Conservation (phyloP, 306 rosid genomes). For the cucumber (Cucumis sativus) region DNA sequence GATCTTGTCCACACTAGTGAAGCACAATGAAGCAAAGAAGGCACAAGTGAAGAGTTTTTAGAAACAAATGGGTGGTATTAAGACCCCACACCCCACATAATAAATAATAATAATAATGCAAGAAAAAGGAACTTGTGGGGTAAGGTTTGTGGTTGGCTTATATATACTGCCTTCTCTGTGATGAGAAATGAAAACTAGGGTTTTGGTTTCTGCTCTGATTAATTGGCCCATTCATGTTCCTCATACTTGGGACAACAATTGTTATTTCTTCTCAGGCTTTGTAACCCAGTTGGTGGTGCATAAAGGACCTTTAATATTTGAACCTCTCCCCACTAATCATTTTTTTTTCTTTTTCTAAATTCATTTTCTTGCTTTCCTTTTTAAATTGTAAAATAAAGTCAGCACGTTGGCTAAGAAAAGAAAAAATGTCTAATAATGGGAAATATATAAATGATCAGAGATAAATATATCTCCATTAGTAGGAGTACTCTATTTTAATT, state of each 20-base stretch:
- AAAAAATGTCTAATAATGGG: too few relatives aligned
- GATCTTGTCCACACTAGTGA: slow-evolving; percentile 11
- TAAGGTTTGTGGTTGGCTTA: not conserved
- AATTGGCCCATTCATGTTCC: slow-evolving; percentile 10
- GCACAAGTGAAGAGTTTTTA: not conserved
- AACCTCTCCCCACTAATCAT: not conserved
- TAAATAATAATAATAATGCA: not conserved
- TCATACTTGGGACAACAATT: slow-evolving; percentile 1
- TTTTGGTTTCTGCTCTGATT: slow-evolving; percentile 7
- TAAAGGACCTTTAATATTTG: slow-evolving; percentile 9
- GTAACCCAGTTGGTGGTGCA: slow-evolving; percentile 13
- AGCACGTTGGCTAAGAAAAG: too few relatives aligned
- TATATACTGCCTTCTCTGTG: slow-evolving; percentile 5
- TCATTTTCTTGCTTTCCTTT: not conserved
- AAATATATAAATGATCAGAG: too few relatives aligned
- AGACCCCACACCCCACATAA: slow-evolving; percentile 2
- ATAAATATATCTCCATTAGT: too few relatives aligned
- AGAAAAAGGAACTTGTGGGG: not conserved
- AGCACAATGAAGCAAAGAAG: not conserved
- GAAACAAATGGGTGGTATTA: not conserved
- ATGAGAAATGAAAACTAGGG: not conserved
- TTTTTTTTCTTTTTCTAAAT: not conserved
- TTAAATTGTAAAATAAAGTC: too few relatives aligned
- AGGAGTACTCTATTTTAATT: too few relatives aligned
- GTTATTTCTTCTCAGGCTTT: slow-evolving; percentile 9